Conservation (phyloP, 2,329 filamentous ascomycete species). For the Diaporthe ilicicola region DNA sequence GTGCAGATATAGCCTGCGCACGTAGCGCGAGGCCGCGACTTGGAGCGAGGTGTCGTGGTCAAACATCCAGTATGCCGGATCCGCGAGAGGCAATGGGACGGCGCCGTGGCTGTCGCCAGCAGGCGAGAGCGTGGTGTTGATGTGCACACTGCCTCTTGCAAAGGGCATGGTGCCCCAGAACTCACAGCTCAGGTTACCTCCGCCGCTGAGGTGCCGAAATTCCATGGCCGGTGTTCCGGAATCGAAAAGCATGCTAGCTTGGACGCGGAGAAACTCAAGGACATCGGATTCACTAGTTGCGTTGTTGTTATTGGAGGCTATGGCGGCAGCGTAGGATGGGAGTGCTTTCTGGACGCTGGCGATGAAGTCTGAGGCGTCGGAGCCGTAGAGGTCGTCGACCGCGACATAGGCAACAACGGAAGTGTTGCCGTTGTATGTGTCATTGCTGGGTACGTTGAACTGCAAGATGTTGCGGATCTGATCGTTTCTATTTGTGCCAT, state of each 20-base stretch:
- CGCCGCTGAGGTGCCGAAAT: slow-evolving; percentile 39
- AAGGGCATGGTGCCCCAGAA: slow-evolving; percentile 42
- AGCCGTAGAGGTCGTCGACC: background rate
- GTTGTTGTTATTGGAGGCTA: slow-evolving; percentile 10
- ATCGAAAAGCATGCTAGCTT: slow-evolving; percentile 41
- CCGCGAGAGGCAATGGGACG: background rate
- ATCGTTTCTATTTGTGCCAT: background rate
- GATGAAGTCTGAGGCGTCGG: background rate
- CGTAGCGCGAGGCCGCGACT: background rate
- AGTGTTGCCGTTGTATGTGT: background rate
- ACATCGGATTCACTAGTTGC: background rate
- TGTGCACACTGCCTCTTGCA: slow-evolving; percentile 9
- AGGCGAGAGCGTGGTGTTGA: background rate
- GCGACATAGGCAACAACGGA: background rate
- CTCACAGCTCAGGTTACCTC: slow-evolving; percentile 32
- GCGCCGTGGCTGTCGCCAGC: background rate
- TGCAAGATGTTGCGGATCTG: background rate
- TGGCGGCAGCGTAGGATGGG: slow-evolving; percentile 1
- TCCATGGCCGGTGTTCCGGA: slow-evolving; percentile 45
- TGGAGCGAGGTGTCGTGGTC: slow-evolving; percentile 4
- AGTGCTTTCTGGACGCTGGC: background rate
- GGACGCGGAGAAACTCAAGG: background rate
- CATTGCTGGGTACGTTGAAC: background rate
- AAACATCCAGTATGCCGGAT: background rate
- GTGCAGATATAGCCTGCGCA: background rate